Evolutionary conservation across 2,329 filamentous ascomycete genomes (phyloP).

Genomic region (Emmonsiellopsis sp.): DNA sequence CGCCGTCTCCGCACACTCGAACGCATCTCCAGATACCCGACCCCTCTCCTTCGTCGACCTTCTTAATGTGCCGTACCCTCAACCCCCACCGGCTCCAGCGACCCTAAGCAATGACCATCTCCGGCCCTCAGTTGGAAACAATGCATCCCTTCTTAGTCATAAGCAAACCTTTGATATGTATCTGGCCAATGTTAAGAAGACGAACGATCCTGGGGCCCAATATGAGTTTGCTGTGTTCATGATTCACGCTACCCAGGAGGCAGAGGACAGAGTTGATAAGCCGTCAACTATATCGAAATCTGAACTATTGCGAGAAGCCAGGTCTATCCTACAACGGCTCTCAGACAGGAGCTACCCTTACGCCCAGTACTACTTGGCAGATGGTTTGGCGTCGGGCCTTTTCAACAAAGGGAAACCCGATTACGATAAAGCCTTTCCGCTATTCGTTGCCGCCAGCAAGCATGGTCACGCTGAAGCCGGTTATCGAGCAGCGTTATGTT

Average conservation of each 20-base stretch:
- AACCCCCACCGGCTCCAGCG: conserved; percentile 56
- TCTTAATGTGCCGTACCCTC: conserved; percentile 64
- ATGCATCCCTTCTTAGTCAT: conserved; percentile 81
- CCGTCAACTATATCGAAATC: conserved; percentile 42
- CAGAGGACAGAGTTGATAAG: conserved; percentile 13
- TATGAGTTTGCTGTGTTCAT: conserved; percentile 96
- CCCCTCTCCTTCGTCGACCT: conserved; percentile 54
- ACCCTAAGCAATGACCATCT: conserved; percentile 73
- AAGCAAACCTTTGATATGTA: conserved; percentile 98
- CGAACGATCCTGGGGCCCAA: conserved; percentile 77
- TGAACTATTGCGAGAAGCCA: conserved; percentile 75
- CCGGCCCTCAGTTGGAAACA: conserved; percentile 69
- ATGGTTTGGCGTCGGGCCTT: conserved; percentile 86
- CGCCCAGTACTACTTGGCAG: conserved; percentile 93
- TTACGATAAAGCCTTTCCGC: conserved; percentile 79
- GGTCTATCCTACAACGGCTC: conserved; percentile 76
- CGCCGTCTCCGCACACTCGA: conserved; percentile 40
- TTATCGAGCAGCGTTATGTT: conserved; percentile 86
- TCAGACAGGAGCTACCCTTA: conserved; percentile 87
- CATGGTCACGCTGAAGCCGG: conserved; percentile 95
- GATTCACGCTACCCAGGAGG: conserved; percentile 61
- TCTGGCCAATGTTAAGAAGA: conserved; percentile 92
- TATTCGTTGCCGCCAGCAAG: conserved; percentile 89
- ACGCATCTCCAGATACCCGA: conserved; percentile 47
- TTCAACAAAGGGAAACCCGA: conserved; percentile 94